Evolutionary conservation across 495 filamentous ascomycete species (phyloP), one percentile per base, ranked within the genome.

Genomic region (Oleoguttula mirabilis): DNA sequence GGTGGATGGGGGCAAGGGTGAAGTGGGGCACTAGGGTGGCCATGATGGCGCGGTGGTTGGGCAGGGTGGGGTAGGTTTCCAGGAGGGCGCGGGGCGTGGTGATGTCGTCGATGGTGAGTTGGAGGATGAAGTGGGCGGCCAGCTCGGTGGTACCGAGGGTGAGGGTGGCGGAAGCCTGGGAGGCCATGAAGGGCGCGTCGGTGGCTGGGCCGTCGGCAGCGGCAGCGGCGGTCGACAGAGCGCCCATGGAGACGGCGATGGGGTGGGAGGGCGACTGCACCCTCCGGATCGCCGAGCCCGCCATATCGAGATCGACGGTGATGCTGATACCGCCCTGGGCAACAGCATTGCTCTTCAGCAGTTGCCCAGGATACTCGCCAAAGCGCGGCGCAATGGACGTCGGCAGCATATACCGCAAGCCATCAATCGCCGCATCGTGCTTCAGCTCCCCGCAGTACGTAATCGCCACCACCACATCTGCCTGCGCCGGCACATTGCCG

Each of bases 371-470:
- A 32, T 59, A 61, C 10, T n/a, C 23, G 15, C 78, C 78, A 53
- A 81, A 84, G 11, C 77, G 65, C 5, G 76, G 77, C 1, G 71
- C 70, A 45, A 83, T 76, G 33, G 45, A 58, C 0, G 73, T 75
- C 1, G 80, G 80, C 15, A 83, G 63, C 15, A 71, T 82, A 50
- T 79, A 78, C 10, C 76, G 68, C 32, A 73, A 68, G 11, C 77
- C 75, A 55, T 82, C 71, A 1, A 65, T 61, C 37, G 74, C 73
- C 34, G 66, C 63, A 53, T 81, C 75, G 50, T 80, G 69, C 55
- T 80, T 80, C 45, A 84, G 60, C 52, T 84, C 79, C 11, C 74
- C 73, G 2, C 80, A 55, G 50, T 82, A 81, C 3, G 68, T 72
- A 43, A 82, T 71, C 21, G 72, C 66, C 10, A 82, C 67, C 8